phyloP scores from a whole-genome alignment of 768 basidiomycete genomes.

The Tephrocybe sp. region DNA sequence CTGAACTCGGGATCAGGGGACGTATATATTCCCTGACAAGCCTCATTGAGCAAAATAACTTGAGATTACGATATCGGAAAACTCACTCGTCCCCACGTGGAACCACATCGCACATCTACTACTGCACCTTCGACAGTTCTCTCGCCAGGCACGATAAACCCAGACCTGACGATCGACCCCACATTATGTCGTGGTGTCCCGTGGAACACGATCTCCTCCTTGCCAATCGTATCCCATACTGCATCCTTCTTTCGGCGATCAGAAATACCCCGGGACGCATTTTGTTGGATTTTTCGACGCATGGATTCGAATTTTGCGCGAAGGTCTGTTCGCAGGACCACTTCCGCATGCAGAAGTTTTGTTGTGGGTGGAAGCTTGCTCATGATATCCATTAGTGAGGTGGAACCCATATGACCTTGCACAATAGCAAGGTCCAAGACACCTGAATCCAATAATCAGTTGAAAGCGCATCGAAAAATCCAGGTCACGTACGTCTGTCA shows the following conservation, averaged over 20 bases:
- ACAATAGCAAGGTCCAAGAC: conserved; percentile 2
- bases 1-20: conserved; percentile 9
- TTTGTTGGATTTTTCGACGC: conserved; percentile 5
- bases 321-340: conserved; percentile 6
- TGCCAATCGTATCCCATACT: conserved; percentile 7
- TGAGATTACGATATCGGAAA: neutral
- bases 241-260: conserved; percentile 10
- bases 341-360: conserved; percentile 9
- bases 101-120: conserved; percentile 6
- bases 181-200: conserved; percentile 9
- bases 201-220: conserved; percentile 11
- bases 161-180: conserved; percentile 10
- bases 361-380: neutral
- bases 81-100: conserved; percentile 12
- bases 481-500: conserved; percentile 2
- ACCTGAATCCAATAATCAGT: neutral
- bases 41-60: neutral
- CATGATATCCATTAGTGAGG: neutral
- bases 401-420: conserved; percentile 5
- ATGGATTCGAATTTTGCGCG: neutral
- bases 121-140: conserved; percentile 3
- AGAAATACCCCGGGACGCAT: neutral
- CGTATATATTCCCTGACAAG: conserved; percentile 10
- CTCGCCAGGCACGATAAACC: conserved; percentile 11
- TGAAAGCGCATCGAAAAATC: neutral